Evolutionary conservation across 495 filamentous ascomycete genomes (phyloP).

Genomic region (Cudoniella acicularis): DNA sequence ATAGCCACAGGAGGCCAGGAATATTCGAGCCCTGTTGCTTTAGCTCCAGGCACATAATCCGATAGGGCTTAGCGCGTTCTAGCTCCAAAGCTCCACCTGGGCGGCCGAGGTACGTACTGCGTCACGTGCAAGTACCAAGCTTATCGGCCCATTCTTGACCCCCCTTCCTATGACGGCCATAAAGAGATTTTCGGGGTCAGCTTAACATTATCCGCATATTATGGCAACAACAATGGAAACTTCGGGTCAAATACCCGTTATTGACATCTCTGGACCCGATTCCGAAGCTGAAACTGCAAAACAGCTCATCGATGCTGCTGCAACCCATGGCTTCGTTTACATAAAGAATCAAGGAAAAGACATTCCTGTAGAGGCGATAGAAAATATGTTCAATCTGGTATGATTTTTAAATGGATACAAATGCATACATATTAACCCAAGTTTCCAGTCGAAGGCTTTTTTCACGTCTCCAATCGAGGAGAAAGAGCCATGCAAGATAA

Average conservation of each 20-base stretch:
- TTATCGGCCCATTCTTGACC: neutral
- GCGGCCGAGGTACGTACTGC: neutral
- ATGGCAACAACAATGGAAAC: conserved; percentile 37
- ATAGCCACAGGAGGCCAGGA: no score
- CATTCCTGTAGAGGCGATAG: conserved; percentile 63
- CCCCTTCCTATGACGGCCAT: neutral
- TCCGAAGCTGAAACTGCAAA: conserved; percentile 58
- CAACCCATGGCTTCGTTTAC: conserved; percentile 84
- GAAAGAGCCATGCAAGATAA: conserved; percentile 71
- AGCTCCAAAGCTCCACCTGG: no score
- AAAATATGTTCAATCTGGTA: conserved; percentile 75
- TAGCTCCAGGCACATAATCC: neutral
- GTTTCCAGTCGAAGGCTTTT: conserved; percentile 65
- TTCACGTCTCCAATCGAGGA: conserved; percentile 68
- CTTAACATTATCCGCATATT: conserved; percentile 31
- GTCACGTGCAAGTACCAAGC: neutral
- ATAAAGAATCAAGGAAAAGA: conserved; percentile 67
- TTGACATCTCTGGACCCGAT: conserved; percentile 64
- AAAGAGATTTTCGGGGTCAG: neutral
- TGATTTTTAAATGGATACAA: neutral
- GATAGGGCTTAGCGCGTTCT: neutral
- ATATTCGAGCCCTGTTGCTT: neutral
- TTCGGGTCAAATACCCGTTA: conserved; percentile 59
- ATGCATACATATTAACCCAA: neutral
- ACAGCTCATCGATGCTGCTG: conserved; percentile 73